Evolutionary conservation across 305 asterid species (phyloP).

Genomic region (Rubia tinctorum): DNA sequence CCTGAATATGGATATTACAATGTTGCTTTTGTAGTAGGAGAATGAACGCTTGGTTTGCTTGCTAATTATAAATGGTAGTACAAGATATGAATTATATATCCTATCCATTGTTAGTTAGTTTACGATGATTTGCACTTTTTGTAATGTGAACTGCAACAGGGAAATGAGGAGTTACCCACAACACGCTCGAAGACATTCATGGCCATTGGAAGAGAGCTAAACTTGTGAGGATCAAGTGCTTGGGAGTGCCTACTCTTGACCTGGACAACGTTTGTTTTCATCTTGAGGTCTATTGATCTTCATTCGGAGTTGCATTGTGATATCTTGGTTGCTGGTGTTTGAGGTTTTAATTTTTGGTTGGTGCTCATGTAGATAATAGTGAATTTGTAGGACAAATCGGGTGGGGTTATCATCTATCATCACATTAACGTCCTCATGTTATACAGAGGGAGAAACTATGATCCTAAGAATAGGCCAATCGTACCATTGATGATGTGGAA

Average conservation of each 20-base stretch:
- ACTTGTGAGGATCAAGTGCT: slow-evolving; percentile 79
- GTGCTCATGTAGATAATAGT: slow-evolving; percentile 45
- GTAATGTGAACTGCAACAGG: slow-evolving; percentile 30
- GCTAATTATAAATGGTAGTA: background rate
- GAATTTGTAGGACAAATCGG: slow-evolving; percentile 73
- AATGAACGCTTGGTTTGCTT: background rate
- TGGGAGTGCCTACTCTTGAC: slow-evolving; percentile 91
- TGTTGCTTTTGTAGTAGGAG: background rate
- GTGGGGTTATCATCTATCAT: slow-evolving; percentile 72
- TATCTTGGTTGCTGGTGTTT: background rate
- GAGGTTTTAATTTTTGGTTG: slow-evolving; percentile 12
- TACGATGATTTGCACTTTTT: background rate
- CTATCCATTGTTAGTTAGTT: background rate
- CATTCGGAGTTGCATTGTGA: background rate
- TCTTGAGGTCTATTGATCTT: slow-evolving; percentile 61
- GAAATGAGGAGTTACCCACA: slow-evolving; percentile 88
- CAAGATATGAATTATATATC: background rate
- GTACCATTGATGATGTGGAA: slow-evolving; percentile 82
- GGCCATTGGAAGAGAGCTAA: slow-evolving; percentile 84
- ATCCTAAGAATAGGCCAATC: slow-evolving; percentile 45
- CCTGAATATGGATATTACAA: background rate
- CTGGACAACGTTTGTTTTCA: slow-evolving; percentile 87
- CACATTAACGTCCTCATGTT: slow-evolving; percentile 58
- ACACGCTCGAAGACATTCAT: slow-evolving; percentile 81
- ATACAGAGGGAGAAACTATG: slow-evolving; percentile 79